Percentiles rank a stretch among this genome's conserved stretches.
Evolutionary conservation across 169 alveolate genomes (phyloP).

Genomic region (Plasmodium blacklocki): DNA sequence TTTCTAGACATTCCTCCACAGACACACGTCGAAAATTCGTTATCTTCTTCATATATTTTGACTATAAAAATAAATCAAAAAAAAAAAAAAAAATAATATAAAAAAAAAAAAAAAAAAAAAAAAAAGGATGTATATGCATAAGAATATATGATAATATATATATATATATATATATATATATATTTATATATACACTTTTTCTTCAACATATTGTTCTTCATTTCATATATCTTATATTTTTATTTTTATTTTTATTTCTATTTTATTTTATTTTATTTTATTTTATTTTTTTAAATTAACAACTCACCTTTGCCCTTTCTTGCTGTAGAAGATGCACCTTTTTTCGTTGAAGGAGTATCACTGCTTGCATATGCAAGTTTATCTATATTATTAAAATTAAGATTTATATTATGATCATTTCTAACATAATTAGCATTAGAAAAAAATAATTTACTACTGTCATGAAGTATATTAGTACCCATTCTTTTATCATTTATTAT

Average conservation of each 20-base stretch:
- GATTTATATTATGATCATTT: constrained; percentile 11
- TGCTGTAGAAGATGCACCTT: constrained; percentile 1
- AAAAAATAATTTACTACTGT: constrained; percentile 22
- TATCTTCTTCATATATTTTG: constrained; percentile 61
- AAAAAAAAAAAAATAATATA: neutral
- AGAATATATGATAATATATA: neutral
- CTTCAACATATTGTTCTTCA: neutral
- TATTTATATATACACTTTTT: neutral
- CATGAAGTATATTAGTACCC: constrained; percentile 10
- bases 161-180: constrained; percentile 1
- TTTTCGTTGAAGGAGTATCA: constrained; percentile 25
- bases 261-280: neutral
- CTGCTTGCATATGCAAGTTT: constrained; percentile 1
- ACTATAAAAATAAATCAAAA: neutral
- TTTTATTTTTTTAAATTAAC: neutral
- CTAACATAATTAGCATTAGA: neutral
- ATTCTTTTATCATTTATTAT: constrained; percentile 27
- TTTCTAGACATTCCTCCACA: constrained; percentile 73
- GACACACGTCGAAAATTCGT: constrained; percentile 65
- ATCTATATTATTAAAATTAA: constrained; percentile 21
- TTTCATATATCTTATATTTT: neutral
- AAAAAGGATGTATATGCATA: neutral
- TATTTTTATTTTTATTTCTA: neutral
- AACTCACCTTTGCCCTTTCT: constrained; percentile 62
- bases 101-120: neutral